phyloP scores from a whole-genome alignment of 345 rosid species.

The Brassica juncea region DNA sequence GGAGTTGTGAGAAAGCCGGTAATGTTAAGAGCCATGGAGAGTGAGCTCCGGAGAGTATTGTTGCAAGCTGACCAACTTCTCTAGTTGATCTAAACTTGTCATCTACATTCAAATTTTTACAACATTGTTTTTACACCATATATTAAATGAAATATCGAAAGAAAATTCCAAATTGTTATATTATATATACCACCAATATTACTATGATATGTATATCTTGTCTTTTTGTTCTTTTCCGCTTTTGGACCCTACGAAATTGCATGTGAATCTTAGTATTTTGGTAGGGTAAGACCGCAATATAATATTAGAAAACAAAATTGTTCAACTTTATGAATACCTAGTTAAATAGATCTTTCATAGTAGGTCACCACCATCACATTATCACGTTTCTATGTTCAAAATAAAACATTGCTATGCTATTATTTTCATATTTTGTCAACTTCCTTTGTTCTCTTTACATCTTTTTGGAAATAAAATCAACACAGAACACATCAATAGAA shows the following conservation, averaged over 20 bases:
- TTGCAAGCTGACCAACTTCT: slow-evolving; percentile 53
- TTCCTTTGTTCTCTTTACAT: neutral
- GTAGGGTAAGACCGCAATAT: slow-evolving; percentile 10
- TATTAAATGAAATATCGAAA: slow-evolving; percentile 15
- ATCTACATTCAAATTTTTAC: slow-evolving; percentile 3
- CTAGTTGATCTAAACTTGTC: slow-evolving; percentile 14
- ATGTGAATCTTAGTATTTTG: slow-evolving; percentile 16
- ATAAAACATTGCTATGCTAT: neutral
- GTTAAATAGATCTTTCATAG: neutral
- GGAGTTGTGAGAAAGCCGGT: slow-evolving; percentile 83
- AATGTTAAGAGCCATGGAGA: slow-evolving; percentile 60
- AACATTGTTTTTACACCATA: slow-evolving; percentile 26
- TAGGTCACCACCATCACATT: neutral
- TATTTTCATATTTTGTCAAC: neutral
- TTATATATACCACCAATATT: neutral
- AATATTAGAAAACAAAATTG: neutral
- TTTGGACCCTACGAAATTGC: slow-evolving; percentile 16
- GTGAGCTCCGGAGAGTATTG: slow-evolving; percentile 71
- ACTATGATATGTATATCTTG: slow-evolving; percentile 1
- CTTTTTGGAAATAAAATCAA: neutral
- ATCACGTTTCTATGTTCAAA: neutral
- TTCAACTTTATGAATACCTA: neutral
- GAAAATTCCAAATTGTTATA: slow-evolving; percentile 13
- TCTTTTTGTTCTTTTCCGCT: slow-evolving; percentile 13
- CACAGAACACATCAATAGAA: slow-evolving; percentile 7